phyloP scores from a whole-genome alignment of 2,329 filamentous ascomycete species.

The Aspergillus persii region DNA sequence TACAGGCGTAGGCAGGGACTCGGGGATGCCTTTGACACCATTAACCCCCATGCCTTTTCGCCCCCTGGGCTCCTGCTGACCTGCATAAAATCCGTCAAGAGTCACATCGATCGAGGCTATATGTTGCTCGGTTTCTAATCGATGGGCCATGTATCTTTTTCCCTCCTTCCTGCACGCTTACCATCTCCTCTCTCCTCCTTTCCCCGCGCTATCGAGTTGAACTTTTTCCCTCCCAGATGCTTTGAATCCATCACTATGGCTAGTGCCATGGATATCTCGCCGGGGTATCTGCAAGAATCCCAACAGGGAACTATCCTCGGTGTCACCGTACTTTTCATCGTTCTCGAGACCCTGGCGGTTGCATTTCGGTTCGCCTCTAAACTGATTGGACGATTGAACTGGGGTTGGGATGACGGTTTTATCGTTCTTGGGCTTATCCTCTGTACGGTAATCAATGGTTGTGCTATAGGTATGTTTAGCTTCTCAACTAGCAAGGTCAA shows the following conservation, averaged over 20 bases:
- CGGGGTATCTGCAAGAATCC: not conserved
- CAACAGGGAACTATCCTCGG: not conserved
- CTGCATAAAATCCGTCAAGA: not conserved
- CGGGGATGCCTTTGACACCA: not conserved
- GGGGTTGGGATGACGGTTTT: conserved; percentile 3
- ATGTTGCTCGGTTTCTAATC: not conserved
- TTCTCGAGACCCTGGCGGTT: conserved; percentile 2
- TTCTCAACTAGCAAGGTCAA: not conserved
- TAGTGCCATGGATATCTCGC: not conserved
- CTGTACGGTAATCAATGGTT: not conserved
- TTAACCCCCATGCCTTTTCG: not conserved
- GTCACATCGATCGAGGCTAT: not conserved
- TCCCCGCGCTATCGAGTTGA: not conserved
- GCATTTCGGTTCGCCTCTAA: conserved; percentile 1
- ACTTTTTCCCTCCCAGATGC: not conserved
- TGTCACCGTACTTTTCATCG: not conserved
- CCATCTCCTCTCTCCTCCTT: not conserved
- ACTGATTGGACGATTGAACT: not conserved
- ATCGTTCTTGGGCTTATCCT: conserved; percentile 1
- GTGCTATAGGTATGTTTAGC: not conserved
- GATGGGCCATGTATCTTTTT: not conserved
- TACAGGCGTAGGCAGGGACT: not conserved
- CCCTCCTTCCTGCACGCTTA: not conserved
- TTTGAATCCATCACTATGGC: not conserved
- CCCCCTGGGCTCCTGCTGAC: not conserved